Evolutionary conservation across 202 grass and related monocot genomes (phyloP).

Genomic region (Brachypodium distachyon): DNA sequence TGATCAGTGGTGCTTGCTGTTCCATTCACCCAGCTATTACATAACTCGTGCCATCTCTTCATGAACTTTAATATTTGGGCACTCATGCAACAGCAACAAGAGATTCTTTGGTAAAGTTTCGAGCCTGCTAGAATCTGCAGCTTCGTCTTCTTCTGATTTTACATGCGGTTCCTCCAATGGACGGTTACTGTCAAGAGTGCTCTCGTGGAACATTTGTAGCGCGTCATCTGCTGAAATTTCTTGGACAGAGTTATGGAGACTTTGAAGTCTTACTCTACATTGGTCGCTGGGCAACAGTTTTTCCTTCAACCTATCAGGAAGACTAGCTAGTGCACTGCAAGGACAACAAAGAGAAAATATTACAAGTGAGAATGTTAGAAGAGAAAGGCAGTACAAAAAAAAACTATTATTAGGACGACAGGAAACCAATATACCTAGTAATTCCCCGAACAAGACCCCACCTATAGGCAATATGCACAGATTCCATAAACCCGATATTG

Average conservation of each 20-base stretch:
- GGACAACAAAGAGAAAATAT: background rate
- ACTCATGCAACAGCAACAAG: slow-evolving; percentile 35
- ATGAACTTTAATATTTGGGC: slow-evolving; percentile 34
- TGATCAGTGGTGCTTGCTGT: background rate
- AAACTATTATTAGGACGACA: background rate
- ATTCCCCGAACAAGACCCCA: slow-evolving; percentile 85
- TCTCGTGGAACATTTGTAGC: slow-evolving; percentile 39
- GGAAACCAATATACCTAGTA: slow-evolving; percentile 38
- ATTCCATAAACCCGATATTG: slow-evolving; percentile 76
- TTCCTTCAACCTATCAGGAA: slow-evolving; percentile 43
- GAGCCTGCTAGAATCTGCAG: slow-evolving; percentile 35
- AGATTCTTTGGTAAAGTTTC: slow-evolving; percentile 33
- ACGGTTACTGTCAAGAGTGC: slow-evolving; percentile 23
- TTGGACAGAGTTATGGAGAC: slow-evolving; percentile 37
- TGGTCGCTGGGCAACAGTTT: slow-evolving; percentile 40
- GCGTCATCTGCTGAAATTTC: slow-evolving; percentile 46
- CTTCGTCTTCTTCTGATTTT: background rate
- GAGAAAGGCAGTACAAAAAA: background rate
- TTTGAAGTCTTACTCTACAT: slow-evolving; percentile 36
- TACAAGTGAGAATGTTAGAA: background rate
- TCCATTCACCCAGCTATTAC: background rate
- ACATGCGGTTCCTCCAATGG: slow-evolving; percentile 6
- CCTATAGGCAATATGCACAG: slow-evolving; percentile 49
- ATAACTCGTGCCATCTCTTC: slow-evolving; percentile 37
- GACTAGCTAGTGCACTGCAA: slow-evolving; percentile 49